Evolutionary conservation across 2,329 filamentous ascomycete genomes (phyloP).

Genomic region (Ophiostoma populinum): DNA sequence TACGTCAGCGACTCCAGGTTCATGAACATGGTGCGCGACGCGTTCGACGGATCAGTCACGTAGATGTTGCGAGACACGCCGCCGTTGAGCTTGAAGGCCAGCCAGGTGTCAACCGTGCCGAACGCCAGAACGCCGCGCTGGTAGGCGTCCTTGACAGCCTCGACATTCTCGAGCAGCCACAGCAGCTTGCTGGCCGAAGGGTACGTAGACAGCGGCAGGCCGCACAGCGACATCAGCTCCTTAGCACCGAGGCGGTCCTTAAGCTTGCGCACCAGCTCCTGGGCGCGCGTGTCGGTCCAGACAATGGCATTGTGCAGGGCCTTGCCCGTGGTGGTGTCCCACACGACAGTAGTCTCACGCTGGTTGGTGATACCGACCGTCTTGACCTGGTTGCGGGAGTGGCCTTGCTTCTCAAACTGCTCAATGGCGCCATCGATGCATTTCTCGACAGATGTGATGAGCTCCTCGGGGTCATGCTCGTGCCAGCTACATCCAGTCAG

Average conservation of each 20-base stretch:
- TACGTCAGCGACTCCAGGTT: constrained; percentile 68
- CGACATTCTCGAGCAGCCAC: constrained; percentile 62
- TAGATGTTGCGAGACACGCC: constrained; percentile 46
- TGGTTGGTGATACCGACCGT: constrained; percentile 80
- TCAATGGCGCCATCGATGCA: constrained; percentile 66
- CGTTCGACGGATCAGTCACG: constrained; percentile 77
- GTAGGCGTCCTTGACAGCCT: constrained; percentile 55
- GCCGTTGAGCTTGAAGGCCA: constrained; percentile 70
- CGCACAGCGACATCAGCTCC: constrained; percentile 51
- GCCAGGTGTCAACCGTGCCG: constrained; percentile 77
- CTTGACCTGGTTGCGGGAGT: constrained; percentile 50
- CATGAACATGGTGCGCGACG: constrained; percentile 88
- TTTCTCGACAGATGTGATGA: constrained; percentile 56
- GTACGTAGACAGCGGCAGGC: constrained; percentile 74
- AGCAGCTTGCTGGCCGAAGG: constrained; percentile 75
- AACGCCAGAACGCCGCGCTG: constrained; percentile 64
- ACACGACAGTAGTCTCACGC: constrained; percentile 73
- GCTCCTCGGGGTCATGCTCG: constrained; percentile 68
- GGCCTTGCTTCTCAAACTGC: constrained; percentile 51
- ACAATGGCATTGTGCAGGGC: constrained; percentile 73
- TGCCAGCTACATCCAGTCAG: constrained; percentile 49
- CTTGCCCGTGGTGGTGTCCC: constrained; percentile 68
- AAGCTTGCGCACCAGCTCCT: constrained; percentile 56
- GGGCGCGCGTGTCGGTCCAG: constrained; percentile 76
- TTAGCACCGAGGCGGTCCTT: constrained; percentile 52